Percentiles rank a stretch among this genome's conserved stretches.
Conservation (phyloP, 257 asterid genomes). For the Solanum gandarillasii region DNA sequence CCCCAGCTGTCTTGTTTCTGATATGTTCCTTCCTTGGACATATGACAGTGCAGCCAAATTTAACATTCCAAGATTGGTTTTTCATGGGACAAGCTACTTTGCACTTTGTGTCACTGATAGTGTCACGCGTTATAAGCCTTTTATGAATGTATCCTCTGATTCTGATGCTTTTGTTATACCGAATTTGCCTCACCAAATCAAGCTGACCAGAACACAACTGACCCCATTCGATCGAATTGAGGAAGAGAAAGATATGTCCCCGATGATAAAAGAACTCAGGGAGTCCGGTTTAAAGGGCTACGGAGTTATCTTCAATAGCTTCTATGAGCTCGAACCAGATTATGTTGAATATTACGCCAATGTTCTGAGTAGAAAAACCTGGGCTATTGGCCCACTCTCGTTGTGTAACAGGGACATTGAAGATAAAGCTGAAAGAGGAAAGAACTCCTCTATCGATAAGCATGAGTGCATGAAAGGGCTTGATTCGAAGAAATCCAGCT, state of each 20-base stretch:
- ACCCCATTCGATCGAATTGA: background rate
- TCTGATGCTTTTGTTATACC: conserved; percentile 30
- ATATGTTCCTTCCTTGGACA: conserved; percentile 45
- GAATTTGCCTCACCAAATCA: conserved; percentile 15
- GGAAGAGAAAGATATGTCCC: background rate
- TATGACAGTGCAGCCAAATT: conserved; percentile 26
- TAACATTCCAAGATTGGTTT: conserved; percentile 32
- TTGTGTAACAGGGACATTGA: background rate
- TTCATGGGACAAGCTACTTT: conserved; percentile 29
- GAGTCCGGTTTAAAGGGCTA: conserved; percentile 17
- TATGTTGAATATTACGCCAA: conserved; percentile 16
- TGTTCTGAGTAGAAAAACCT: conserved; percentile 6
- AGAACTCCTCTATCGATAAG: conserved; percentile 27
- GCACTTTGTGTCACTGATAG: conserved; percentile 9
- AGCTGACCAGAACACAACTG: conserved; percentile 19
- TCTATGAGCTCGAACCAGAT: conserved; percentile 30
- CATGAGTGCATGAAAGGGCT: conserved; percentile 56
- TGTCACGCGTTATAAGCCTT: conserved; percentile 23
- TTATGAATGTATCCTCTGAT: conserved; percentile 21
- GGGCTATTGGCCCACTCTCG: conserved; percentile 27
- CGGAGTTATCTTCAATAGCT: conserved; percentile 36
- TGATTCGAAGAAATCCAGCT: conserved; percentile 33
- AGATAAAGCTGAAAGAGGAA: conserved; percentile 26
- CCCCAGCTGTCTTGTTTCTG: conserved; percentile 32
- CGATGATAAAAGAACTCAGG: background rate